Base-by-base conservation (phyloP, 441 rosid species). In the Arabidopsis hybrid region DNA sequence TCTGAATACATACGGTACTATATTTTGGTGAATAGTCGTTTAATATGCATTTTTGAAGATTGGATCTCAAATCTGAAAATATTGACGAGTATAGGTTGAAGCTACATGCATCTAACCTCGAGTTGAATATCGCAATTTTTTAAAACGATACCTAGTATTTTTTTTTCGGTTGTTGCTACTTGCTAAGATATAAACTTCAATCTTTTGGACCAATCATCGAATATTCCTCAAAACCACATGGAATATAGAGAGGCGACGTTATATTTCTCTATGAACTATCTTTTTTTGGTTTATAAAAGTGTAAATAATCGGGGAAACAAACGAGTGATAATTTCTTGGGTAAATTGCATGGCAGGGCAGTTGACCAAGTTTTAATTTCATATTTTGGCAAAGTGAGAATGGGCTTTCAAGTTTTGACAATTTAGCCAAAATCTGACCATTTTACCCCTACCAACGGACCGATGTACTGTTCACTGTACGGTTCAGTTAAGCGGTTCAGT, bases 141-240 rank as follows among this genome's bases (percentile, higher is more conserved):
- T 26, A 31, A 31, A 17, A 26, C 36, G 7, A 51, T 17, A 18
- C 5, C 59, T 35, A 49, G 14, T 9, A 9, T 13, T 13, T n/a
- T 35, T 49, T 1, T 4, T 18, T 13, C 5, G 12, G 3, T 7
- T 35, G 4, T 7, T 50, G 16, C 16, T 13, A 31, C 1, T n/a
- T 52, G 35, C 8, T 9, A 31, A 0, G 39, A 52, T 39, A 29
- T 21, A 52, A 67, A 10, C 26, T 58, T 69, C 9, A 46, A 70
- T 13, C 8, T 34, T 5, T 18, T 35, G 50, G 39, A 70, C 21
- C 36, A 72, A 9, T 42, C 2, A 43, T 55, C 40, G 50, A 56
- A 64, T 43, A 55, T 64, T 45, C 42, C 43, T n/a, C 10, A 46
- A 43, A 57, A 3, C 34, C 65, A 46, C 49, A 38, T 46, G 57